These are phyloP conservation scores for Fusarium coicis DNA, from an alignment of 2,329 filamentous ascomycete species.

Conservation along the genomic window DNA sequence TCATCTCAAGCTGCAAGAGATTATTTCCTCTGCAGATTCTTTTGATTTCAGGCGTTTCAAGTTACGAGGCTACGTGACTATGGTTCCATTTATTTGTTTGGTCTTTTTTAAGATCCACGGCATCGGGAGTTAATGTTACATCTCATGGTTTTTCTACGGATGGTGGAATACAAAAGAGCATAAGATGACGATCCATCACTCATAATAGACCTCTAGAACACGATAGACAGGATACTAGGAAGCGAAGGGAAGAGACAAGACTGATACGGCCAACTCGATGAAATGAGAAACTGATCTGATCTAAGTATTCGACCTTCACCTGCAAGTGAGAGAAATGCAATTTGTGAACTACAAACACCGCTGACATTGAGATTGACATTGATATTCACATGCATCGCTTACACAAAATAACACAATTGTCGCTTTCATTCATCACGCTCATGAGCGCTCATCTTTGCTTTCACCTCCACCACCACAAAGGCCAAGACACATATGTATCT, in stretches of 20 bases:
- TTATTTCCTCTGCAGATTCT: neutral
- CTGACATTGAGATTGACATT: neutral
- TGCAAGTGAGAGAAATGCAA: neutral
- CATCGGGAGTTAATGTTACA: constrained; percentile 5
- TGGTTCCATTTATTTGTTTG: constrained; percentile 11
- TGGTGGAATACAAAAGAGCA: constrained; percentile 16
- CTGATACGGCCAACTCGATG: neutral
- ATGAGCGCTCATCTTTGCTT: constrained; percentile 23
- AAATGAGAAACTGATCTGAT: neutral
- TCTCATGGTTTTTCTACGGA: constrained; percentile 6
- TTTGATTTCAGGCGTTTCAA: constrained; percentile 16
- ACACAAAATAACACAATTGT: constrained; percentile 25
- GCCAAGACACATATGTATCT: neutral
- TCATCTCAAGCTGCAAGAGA: neutral
- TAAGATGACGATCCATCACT: constrained; percentile 12
- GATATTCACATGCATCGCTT: neutral
- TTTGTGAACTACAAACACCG: neutral
- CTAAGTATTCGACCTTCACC: neutral
- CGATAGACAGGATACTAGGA: constrained; percentile 12
- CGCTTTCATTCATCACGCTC: constrained; percentile 44
- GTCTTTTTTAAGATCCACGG: constrained; percentile 8
- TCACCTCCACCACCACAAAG: neutral
- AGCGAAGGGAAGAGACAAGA: neutral
- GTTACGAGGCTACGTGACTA: constrained; percentile 10
- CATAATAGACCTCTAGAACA: constrained; percentile 28